Conservation (phyloP, 163 green algal genomes). For the Chloromonas sp. region DNA sequence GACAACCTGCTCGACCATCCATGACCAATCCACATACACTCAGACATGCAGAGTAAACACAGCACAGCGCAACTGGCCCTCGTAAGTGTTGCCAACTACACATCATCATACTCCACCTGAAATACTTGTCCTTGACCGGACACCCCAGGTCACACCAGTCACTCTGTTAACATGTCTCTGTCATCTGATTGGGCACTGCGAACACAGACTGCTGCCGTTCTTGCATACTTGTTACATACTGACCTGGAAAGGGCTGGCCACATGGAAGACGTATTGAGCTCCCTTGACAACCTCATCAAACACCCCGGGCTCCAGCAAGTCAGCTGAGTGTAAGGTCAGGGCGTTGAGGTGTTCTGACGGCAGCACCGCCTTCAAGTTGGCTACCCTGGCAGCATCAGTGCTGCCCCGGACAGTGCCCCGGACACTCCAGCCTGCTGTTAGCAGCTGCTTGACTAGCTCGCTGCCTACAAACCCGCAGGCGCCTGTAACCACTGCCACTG, state of each 20-base stretch:
- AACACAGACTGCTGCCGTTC: too few relatives aligned
- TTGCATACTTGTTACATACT: neutral
- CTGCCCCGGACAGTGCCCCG: constrained; percentile 46
- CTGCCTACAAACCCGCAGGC: constrained; percentile 57
- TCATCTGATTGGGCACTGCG: too few relatives aligned
- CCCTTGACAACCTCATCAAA: constrained; percentile 55
- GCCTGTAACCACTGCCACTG: constrained; percentile 42
- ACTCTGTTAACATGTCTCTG: too few relatives aligned
- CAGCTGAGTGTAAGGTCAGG: constrained; percentile 21
- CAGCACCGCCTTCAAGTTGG: neutral
- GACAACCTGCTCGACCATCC: too few relatives aligned
- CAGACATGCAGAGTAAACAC: too few relatives aligned
- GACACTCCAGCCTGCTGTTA: constrained; percentile 56
- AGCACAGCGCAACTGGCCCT: too few relatives aligned
- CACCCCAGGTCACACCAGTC: too few relatives aligned
- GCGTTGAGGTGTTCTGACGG: neutral
- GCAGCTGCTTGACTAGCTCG: constrained; percentile 63
- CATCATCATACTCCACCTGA: too few relatives aligned
- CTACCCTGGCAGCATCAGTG: neutral
- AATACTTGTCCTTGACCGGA: too few relatives aligned
- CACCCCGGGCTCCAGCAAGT: constrained; percentile 46
- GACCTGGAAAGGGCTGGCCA: constrained; percentile 26
- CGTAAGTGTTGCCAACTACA: too few relatives aligned
- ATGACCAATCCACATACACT: too few relatives aligned
- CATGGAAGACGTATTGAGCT: constrained; percentile 65